Evolutionary conservation across 2,329 filamentous ascomycete species (phyloP), one percentile per base, ranked within the genome.

Genomic region (Apiospora phragmitis): DNA sequence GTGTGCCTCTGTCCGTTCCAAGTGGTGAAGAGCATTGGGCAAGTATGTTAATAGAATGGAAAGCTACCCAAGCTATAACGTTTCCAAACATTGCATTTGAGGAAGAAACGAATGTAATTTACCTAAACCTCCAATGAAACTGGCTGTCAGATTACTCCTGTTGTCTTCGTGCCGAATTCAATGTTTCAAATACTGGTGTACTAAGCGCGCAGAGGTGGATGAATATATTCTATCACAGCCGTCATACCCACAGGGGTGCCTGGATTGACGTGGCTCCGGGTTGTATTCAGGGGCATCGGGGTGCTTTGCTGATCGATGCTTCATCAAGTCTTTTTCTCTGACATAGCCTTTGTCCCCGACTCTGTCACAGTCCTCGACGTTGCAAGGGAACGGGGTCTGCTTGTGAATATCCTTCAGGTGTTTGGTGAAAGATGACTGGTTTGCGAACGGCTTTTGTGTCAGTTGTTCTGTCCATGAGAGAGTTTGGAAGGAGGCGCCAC

Each of bases 381-480:
- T 70, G 66, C 81, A 84, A 0, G 79, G 77, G 51, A 77, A 82
- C 0, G 77, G 69, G 0, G 78, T 80, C 35, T 79, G 76, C 18
- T 80, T 73, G 62, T 83, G 81, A 8, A 76, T 74, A 2, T 79
- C 76, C 51, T 77, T 79, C 77, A 84, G 78, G 68, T 84, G 82
- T 24, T 76, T 78, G 0, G 72, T 79, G 68, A 78, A 82, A 0
- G 79, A 78, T 0, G 78, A 75, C 18, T 74, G 38, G 1, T 67
- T 75, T 0, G 51, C 24, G 62, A 79, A 79, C 18, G 55, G 55
- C 11, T 3, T 24, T 24, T 38, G 55, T 14, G 55, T 11, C 9
- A 4, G 0, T 21, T 62, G 32, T 1, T 38, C 55, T 9, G 4
- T 0, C 55, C 32, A 38, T 14, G 2, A 1, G 0, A 62, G 32